Evolutionary conservation across 73 alveolate genomes (phyloP).

Genomic region (Tetrahymena malaccensis): DNA sequence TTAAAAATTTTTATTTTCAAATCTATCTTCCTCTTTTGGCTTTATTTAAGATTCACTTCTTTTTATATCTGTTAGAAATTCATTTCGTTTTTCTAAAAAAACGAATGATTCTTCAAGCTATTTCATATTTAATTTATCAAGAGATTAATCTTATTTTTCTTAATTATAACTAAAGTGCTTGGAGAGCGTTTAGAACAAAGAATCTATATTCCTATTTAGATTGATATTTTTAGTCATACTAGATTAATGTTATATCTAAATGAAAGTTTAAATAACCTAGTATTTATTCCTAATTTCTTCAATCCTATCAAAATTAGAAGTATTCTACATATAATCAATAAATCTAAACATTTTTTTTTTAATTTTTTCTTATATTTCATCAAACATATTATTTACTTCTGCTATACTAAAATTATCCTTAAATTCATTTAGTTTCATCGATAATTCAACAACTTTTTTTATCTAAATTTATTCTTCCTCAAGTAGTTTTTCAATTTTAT

Average conservation of each 20-base stretch:
- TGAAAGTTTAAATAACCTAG: neutral
- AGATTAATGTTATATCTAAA: neutral
- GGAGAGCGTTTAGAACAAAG: neutral
- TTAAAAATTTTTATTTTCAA: too few relatives aligned
- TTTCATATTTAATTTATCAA: neutral
- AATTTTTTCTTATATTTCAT: neutral
- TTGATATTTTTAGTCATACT: neutral
- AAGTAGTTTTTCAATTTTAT: neutral
- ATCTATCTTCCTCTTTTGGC: neutral
- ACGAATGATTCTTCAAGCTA: neutral
- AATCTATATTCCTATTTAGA: too few relatives aligned
- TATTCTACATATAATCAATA: neutral
- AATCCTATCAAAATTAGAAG: neutral
- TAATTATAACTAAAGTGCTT: neutral
- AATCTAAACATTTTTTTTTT: too few relatives aligned
- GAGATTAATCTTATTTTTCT: neutral
- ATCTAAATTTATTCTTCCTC: neutral
- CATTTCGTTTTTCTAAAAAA: too few relatives aligned
- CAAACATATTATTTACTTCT: neutral
- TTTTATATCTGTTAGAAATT: neutral
- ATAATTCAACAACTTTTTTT: neutral
- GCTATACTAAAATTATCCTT: neutral
- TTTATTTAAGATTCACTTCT: neutral
- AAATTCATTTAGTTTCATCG: neutral
- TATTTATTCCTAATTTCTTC: neutral